Conservation (phyloP, 192 early-diverging fungal genomes). For the Linnemannia exigua region DNA sequence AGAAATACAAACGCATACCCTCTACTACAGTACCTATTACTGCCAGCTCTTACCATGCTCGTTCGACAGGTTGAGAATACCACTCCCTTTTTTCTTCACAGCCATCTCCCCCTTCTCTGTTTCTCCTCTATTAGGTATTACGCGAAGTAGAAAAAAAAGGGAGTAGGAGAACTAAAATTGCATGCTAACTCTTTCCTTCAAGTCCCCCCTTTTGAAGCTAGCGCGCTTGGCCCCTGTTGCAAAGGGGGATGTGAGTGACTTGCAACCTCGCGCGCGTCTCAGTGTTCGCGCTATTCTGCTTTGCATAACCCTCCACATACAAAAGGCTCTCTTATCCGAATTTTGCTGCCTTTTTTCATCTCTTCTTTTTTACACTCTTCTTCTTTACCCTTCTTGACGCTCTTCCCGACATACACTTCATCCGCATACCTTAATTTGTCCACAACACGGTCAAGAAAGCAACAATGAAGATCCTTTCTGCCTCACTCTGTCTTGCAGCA, state of each 20-base stretch:
- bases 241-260: not conserved
- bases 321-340: too few relatives aligned
- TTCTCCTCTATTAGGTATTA: not conserved
- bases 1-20: not conserved
- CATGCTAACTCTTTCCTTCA: not conserved
- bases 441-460: not conserved
- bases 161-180: not conserved
- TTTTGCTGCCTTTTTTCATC: too few relatives aligned
- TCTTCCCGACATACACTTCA: not conserved
- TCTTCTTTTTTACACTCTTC: too few relatives aligned
- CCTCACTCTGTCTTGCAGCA: slow-evolving; percentile 4
- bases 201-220: not conserved
- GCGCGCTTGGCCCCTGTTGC: not conserved
- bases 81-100: not conserved
- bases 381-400: not conserved
- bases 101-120: not conserved
- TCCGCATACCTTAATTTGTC: not conserved
- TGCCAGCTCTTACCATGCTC: not conserved
- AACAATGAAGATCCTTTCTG: slow-evolving; percentile 1
- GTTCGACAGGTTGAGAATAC: not conserved
- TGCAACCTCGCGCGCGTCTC: too few relatives aligned
- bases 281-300: too few relatives aligned
- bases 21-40: not conserved
- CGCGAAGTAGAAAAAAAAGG: not conserved
- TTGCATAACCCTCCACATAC: not conserved